A percentile compares a stretch with the other conserved stretches of the same genome.
phyloP scores from a whole-genome alignment of 148 eudicot genomes.

The Rhododendron williamsianum region DNA sequence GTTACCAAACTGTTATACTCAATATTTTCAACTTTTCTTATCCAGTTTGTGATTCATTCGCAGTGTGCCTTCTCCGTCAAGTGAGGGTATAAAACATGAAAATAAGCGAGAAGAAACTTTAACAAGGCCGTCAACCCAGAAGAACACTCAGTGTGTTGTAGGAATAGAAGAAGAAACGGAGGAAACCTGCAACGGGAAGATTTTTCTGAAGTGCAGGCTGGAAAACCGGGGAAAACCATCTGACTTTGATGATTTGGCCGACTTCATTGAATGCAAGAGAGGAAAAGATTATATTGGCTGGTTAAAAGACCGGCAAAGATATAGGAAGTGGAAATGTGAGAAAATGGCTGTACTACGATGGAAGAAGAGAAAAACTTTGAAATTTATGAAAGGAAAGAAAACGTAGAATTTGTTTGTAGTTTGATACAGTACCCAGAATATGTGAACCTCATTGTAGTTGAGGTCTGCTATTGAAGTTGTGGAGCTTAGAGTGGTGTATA shows the following conservation, averaged over 20 bases:
- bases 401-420: background rate
- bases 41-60: background rate
- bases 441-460: background rate
- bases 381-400: constrained; percentile 16
- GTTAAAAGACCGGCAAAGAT: constrained; percentile 34
- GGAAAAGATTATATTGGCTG: constrained; percentile 59
- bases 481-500: background rate
- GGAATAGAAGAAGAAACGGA: constrained; percentile 32
- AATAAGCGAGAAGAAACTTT: constrained; percentile 14
- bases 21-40: background rate
- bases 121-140: background rate
- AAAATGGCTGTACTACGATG: constrained; percentile 29
- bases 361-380: constrained; percentile 47
- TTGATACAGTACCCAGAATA: background rate
- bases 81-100: background rate
- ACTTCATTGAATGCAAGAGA: constrained; percentile 57
- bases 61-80: constrained; percentile 20
- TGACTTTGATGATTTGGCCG: constrained; percentile 49
- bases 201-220: constrained; percentile 31
- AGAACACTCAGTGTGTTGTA: constrained; percentile 14
- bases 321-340: constrained; percentile 32
- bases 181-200: constrained; percentile 45
- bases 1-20: background rate
- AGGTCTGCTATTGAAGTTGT: background rate
- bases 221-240: constrained; percentile 3